Conservation (phyloP, 768 basidiomycete species). For the Lactifluus piperatus region DNA sequence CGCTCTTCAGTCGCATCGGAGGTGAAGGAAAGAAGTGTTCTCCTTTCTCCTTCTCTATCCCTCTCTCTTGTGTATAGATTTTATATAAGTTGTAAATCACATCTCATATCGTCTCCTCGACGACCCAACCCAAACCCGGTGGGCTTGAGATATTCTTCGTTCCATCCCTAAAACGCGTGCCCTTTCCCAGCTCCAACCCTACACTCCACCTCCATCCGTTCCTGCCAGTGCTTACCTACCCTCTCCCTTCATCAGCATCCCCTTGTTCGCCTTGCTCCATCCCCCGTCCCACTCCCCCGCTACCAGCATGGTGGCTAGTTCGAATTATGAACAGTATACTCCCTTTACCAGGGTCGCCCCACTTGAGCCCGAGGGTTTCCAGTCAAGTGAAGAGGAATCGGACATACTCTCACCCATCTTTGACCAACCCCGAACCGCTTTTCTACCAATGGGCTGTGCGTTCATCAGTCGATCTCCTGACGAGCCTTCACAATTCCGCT, state of each 20-base stretch:
- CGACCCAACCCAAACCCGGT: not conserved
- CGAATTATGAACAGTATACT: slow-evolving; percentile 46
- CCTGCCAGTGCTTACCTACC: slow-evolving; percentile 27
- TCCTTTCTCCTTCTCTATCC: not conserved
- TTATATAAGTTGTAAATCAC: not conserved
- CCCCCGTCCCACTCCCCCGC: slow-evolving; percentile 11
- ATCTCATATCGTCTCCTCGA: not conserved
- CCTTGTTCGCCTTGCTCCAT: slow-evolving; percentile 22
- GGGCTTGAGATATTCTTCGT: slow-evolving; percentile 9
- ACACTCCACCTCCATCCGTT: slow-evolving; percentile 24
- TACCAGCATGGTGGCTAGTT: slow-evolving; percentile 46
- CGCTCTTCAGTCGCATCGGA: not conserved
- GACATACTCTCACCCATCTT: slow-evolving; percentile 68
- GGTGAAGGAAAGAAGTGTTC: slow-evolving; percentile 6
- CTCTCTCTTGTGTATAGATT: not conserved
- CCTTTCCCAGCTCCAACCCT: slow-evolving; percentile 21
- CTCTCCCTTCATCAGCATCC: slow-evolving; percentile 23
- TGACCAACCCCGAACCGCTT: slow-evolving; percentile 39
- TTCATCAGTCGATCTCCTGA: slow-evolving; percentile 21
- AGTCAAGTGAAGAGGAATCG: slow-evolving; percentile 70
- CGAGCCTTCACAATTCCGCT: slow-evolving; percentile 5
- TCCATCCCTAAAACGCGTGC: slow-evolving; percentile 14
- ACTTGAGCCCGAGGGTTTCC: slow-evolving; percentile 50
- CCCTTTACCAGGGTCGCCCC: slow-evolving; percentile 44
- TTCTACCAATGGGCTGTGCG: slow-evolving; percentile 26